Evolutionary conservation across 2,329 filamentous ascomycete genomes (phyloP).

Genomic region (Sarocladium brachiariae): DNA sequence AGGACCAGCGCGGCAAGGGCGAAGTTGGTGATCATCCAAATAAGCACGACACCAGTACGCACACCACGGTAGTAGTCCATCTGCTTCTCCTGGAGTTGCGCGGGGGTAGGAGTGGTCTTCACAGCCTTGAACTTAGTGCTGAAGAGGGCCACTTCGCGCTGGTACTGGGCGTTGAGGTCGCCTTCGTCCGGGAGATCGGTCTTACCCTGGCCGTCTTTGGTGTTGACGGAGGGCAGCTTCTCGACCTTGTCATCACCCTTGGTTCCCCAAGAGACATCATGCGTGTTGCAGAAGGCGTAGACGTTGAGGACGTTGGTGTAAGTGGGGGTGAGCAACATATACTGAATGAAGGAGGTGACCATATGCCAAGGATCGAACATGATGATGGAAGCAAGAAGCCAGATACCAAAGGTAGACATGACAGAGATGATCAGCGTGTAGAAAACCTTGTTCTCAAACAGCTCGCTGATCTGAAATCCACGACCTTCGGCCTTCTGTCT

Average conservation of each 20-base stretch:
- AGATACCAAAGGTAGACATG: constrained; percentile 86
- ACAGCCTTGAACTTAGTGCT: constrained; percentile 66
- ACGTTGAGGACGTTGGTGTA: constrained; percentile 99
- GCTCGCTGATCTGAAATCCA: constrained; percentile 60
- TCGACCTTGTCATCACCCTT: constrained; percentile 97
- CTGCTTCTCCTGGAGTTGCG: constrained; percentile 68
- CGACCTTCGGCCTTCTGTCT: constrained; percentile 4
- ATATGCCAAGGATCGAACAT: constrained; percentile 99
- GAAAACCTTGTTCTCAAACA: constrained; percentile 86
- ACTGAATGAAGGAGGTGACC: constrained; percentile 92
- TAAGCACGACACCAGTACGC: constrained; percentile 80
- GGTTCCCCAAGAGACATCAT: constrained; percentile 96
- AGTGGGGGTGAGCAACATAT: constrained; percentile 87
- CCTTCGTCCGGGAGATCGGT: constrained; percentile 93
- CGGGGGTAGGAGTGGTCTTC: constrained; percentile 50
- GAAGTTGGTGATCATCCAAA: constrained; percentile 97
- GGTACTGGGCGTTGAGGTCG: constrained; percentile 92
- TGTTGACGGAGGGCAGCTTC: constrained; percentile 78
- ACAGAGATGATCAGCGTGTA: constrained; percentile 91
- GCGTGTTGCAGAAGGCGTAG: constrained; percentile 97
- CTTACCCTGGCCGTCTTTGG: constrained; percentile 85
- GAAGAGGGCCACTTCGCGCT: constrained; percentile 73
- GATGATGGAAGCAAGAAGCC: constrained; percentile 82
- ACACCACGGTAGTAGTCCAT: constrained; percentile 99
- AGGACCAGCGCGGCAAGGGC: constrained; percentile 80